These are phyloP conservation scores for Discostella stelligeroides DNA, from an alignment of 108 stramenopile species.

Conservation along the genomic window DNA sequence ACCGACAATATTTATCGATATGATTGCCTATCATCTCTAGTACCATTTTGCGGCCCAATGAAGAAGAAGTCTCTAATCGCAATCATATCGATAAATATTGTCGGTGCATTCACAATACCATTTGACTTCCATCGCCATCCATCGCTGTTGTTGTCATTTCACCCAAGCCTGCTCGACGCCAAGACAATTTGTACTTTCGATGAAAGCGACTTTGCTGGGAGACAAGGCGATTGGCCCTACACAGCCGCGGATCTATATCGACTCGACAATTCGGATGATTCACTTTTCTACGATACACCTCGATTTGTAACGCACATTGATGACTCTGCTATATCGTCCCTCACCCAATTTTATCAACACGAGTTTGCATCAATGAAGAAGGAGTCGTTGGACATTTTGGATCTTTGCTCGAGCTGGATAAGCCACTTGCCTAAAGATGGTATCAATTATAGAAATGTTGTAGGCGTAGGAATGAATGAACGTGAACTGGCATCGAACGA, in stretches of 20 bases:
- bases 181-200: slow-evolving; percentile 67
- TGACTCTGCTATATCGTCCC: slow-evolving; percentile 59
- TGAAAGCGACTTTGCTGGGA: slow-evolving; percentile 58
- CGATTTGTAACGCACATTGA: slow-evolving; percentile 83
- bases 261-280: slow-evolving; percentile 65
- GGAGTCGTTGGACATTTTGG: slow-evolving; percentile 58
- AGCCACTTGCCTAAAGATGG: slow-evolving; percentile 58
- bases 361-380: slow-evolving; percentile 45
- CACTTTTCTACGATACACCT: slow-evolving; percentile 65
- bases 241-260: slow-evolving; percentile 60
- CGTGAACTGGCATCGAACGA: slow-evolving; percentile 63
- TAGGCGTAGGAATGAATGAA: slow-evolving; percentile 79
- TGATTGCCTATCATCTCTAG: too few relatives aligned
- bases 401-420: slow-evolving; percentile 80
- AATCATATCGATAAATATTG: neutral
- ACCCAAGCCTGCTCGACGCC: slow-evolving; percentile 11
- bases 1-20: too few relatives aligned
- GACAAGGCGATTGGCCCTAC: slow-evolving; percentile 58
- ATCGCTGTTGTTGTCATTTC: neutral
- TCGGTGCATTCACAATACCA: neutral
- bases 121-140: neutral
- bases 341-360: slow-evolving; percentile 61
- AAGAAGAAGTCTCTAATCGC: neutral
- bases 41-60: too few relatives aligned
- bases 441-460: slow-evolving; percentile 51